These are phyloP conservation scores for Podaxis sp. DNA, from an alignment of 768 basidiomycete species.

Conservation along the genomic window DNA sequence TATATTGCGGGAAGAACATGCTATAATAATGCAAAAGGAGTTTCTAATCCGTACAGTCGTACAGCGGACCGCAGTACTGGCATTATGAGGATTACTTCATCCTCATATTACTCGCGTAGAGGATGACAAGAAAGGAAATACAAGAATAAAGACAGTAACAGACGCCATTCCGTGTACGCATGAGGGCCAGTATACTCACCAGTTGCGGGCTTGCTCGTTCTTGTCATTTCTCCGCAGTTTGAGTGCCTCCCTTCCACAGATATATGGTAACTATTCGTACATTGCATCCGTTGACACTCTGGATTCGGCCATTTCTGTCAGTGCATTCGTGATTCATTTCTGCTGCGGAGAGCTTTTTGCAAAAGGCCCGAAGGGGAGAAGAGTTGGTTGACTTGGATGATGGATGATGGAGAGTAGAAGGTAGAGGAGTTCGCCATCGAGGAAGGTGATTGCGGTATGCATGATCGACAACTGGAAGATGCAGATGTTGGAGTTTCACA, in stretches of 20 bases:
- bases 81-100: too few species aligned
- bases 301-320: constrained; percentile 40
- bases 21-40: too few species aligned
- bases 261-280: constrained; percentile 50
- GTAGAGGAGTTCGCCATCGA: constrained; percentile 50
- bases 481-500: constrained; percentile 62
- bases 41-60: too few species aligned
- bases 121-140: too few species aligned
- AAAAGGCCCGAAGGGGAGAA: constrained; percentile 63
- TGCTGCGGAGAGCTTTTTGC: constrained; percentile 62
- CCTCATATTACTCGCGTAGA: too few species aligned
- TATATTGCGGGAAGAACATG: too few species aligned
- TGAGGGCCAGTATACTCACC: constrained; percentile 73
- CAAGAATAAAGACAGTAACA: too few species aligned
- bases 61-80: too few species aligned
- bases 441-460: constrained; percentile 50
- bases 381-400: constrained; percentile 45
- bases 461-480: constrained; percentile 51
- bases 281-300: constrained; percentile 46
- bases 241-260: constrained; percentile 52
- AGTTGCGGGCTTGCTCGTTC: constrained; percentile 63
- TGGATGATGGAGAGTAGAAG: constrained; percentile 46
- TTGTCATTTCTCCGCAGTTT: constrained; percentile 52
- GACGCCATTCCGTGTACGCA: constrained; percentile 36
- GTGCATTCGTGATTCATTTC: constrained; percentile 50